Base-by-base conservation (phyloP, 192 early-diverging fungal species). In the Mortierella alpina region DNA sequence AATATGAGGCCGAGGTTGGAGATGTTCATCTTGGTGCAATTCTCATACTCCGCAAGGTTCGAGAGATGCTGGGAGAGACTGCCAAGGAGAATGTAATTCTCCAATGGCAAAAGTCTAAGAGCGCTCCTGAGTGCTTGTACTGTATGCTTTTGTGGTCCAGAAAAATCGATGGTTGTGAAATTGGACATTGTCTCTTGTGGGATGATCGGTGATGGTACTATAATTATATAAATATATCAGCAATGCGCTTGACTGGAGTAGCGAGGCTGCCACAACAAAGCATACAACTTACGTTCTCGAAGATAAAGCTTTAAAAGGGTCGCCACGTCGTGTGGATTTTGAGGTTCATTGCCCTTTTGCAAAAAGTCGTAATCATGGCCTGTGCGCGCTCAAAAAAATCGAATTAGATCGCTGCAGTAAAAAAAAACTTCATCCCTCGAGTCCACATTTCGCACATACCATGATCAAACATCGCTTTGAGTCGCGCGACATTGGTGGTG, bases 1-100 rank as follows among this genome's bases (percentile, higher is more conserved):
- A 90, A 90, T 7, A 90, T 90, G 1, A 90, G 70, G 0, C 84
- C 89, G 8, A 90, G 72, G 47, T 90, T 90, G 20, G 86, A 87
- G 8, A 85, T 83, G 14, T 80, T 87, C 89, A 90, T 90, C 58
- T 83, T 82, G 48, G 88, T 90, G 39, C 61, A 68, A 39, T 70
- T 72, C 39, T 78, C 77, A 45, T 83, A 74, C 46, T 75, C 85
- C 1, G 83, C 84, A 6, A 90, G 70, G 39, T 83, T 86, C 22
- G 84, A 82, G 11, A 90, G 61, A 47, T 90, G 89, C 11, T 66
- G 75, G 47, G 83, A 86, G 5, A 88, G 72, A 41, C 75, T 73
- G 40, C 81, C 76, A 9, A 90, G 73, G 31, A 90, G 53, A 56
- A 83, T 82, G 60, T 84, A 84, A 63, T 86, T 88, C 55, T 82